Percentiles rank a stretch among this genome's conserved stretches.
Evolutionary conservation across 768 basidiomycete species (phyloP).

Genomic region (Sarcodon aspratus): DNA sequence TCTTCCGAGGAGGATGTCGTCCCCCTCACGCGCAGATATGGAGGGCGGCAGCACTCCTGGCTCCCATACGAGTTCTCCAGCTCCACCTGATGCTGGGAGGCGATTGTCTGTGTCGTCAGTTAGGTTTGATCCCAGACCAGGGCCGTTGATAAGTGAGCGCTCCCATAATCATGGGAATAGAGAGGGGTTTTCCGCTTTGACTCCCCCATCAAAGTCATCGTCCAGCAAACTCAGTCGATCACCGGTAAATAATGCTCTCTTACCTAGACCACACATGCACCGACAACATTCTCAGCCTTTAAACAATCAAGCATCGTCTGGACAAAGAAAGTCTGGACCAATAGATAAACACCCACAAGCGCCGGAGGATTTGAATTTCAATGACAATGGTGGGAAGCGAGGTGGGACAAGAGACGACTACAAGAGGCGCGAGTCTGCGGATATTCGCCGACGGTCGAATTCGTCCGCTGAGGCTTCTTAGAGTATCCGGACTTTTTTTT

Average conservation of each 20-base stretch:
- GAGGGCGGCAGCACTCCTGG: conserved; percentile 25
- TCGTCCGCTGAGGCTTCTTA: no score
- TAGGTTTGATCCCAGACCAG: conserved; percentile 31
- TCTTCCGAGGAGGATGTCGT: conserved; percentile 13
- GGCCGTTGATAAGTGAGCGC: no score
- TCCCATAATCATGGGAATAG: no score
- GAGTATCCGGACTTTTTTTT: no score
- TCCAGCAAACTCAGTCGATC: background rate
- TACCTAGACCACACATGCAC: background rate
- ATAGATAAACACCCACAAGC: background rate
- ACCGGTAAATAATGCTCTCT: background rate
- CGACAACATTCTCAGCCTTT: background rate
- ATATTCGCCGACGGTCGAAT: no score
- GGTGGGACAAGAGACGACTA: no score
- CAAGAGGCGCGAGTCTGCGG: no score
- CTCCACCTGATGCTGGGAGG: conserved; percentile 35
- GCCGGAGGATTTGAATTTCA: background rate
- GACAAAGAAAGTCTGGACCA: background rate
- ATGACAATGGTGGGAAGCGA: no score
- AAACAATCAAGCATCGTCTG: background rate
- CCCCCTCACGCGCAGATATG: conserved; percentile 20
- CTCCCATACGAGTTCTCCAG: conserved; percentile 32
- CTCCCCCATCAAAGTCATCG: background rate
- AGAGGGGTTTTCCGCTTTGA: no score
- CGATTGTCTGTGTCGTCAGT: conserved; percentile 37